Percentiles rank a stretch among this genome's conserved stretches.
These are phyloP conservation scores for Linum tenue DNA, from an alignment of 345 rosid species.

Conservation along the genomic window DNA sequence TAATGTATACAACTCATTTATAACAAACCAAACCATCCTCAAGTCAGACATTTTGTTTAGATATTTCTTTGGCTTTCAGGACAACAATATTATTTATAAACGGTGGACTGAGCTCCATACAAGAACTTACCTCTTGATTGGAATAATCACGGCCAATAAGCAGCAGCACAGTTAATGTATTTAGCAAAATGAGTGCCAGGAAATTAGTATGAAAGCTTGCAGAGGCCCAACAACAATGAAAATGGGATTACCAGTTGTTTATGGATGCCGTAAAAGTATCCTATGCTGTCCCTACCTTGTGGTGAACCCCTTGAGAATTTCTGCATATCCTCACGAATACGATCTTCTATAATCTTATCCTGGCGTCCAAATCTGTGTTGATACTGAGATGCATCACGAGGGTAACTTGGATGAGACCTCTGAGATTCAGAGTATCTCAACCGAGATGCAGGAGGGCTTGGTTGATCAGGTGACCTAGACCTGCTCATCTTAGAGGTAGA, in stretches of 20 bases:
- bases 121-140: conserved; percentile 98
- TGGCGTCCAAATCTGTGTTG: conserved; percentile 61
- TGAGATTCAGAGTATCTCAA: conserved; percentile 54
- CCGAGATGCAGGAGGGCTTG: conserved; percentile 55
- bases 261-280: conserved; percentile 53
- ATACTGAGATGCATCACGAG: conserved; percentile 55
- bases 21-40: conserved; percentile 43
- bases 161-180: conserved; percentile 22
- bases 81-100: too few relatives aligned
- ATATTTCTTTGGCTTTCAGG: too few relatives aligned
- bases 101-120: too few relatives aligned
- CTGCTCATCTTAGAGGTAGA: conserved; percentile 62
- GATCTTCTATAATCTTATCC: conserved; percentile 61
- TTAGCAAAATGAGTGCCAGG: conserved; percentile 15
- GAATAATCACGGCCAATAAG: conserved; percentile 39
- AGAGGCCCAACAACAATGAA: conserved; percentile 33
- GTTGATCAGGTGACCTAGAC: conserved; percentile 68
- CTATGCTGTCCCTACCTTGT: conserved; percentile 97
- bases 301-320: conserved; percentile 75
- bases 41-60: conserved; percentile 35
- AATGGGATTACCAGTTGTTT: conserved; percentile 49
- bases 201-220: conserved; percentile 9
- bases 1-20: conserved; percentile 33
- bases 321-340: conserved; percentile 57
- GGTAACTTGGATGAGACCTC: conserved; percentile 39